Evolutionary conservation across 495 filamentous ascomycete genomes (phyloP), one percentile per base, ranked within the genome.

Genomic region (Trichoderma orchidacearum): DNA sequence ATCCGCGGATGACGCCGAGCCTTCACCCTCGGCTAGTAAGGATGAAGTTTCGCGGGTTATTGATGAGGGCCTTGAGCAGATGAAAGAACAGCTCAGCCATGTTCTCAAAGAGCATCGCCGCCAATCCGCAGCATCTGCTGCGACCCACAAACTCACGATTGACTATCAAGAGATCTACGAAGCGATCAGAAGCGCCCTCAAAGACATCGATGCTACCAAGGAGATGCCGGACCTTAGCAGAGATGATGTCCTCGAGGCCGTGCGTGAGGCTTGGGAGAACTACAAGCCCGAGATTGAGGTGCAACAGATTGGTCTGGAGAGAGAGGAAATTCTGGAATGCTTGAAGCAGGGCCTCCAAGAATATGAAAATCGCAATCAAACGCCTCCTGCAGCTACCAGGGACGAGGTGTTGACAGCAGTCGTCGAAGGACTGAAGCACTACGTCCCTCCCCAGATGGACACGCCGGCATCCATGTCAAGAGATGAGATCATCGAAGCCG

Each of bases 231-330:
- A 72, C 36, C 62, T 81, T 3, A 68, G 67, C 51, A 82, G 86
- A 57, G 88, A 94, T 56, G 89, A 90, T 34, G 89, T 96, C 30
- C 72, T 96, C 0, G 81, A 87, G 1, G 89, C 90, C 0, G 86
- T 96, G 5, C 81, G 82, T 55, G 89, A 95, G 55, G 90, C 87
- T 2, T 94, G 87, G 83, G 90, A 95, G 62, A 85, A 82, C 5
- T 94, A 91, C 69, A 91, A 92, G 67, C 91, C 90, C 1, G 87
- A 96, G 59, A 90, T 96, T 35, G 85, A 92, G 62, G 70, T 94
- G 12, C 84, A 95, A 61, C 89, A 94, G 62, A 88, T 91, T 58
- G 91, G 90, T 7, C 72, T 96, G 7, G 89, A 95, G 62, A 77
- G 88, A 6, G 89, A 94, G 21, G 91, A 96, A 60, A 85, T 96